These are phyloP conservation scores for Saccharomyces uvarum DNA, from an alignment of 1,139 yeast genomes.

Conservation along the genomic window DNA sequence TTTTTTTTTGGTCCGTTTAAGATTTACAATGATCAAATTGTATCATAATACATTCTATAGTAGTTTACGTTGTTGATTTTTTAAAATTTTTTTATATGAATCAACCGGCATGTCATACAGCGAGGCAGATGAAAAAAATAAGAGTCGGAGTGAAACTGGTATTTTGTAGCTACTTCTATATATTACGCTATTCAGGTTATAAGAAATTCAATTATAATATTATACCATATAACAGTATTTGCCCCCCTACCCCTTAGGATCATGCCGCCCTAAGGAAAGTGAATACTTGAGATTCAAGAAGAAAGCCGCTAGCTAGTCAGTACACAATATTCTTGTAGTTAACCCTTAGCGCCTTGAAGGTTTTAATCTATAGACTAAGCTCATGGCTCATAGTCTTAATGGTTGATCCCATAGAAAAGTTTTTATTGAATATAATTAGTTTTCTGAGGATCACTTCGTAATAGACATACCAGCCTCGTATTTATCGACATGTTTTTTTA, in stretches of 20 bases:
- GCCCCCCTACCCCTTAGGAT: not conserved
- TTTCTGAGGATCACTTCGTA: slow-evolving; percentile 33
- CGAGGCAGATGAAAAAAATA: not conserved
- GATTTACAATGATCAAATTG: not conserved
- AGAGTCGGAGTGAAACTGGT: not conserved
- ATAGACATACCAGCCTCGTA: slow-evolving; percentile 70
- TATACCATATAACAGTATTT: not conserved
- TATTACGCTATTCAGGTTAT: not conserved
- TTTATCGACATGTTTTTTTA: slow-evolving; percentile 83
- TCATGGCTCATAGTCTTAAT: not conserved
- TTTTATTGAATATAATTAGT: not conserved
- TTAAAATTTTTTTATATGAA: not conserved
- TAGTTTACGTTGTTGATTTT: no score
- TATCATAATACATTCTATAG: no score
- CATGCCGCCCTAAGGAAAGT: not conserved
- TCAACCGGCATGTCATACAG: not conserved
- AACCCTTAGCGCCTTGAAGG: not conserved
- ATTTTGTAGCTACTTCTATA: not conserved
- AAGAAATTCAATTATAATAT: not conserved
- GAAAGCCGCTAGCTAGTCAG: not conserved
- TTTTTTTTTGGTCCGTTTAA: not conserved
- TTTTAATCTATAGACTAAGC: not conserved
- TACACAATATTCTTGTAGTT: not conserved
- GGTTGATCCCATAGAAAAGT: not conserved
- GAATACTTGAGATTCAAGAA: not conserved